These are phyloP conservation scores for Ceriops decandra DNA, from an alignment of 345 rosid genomes.

Conservation along the genomic window DNA sequence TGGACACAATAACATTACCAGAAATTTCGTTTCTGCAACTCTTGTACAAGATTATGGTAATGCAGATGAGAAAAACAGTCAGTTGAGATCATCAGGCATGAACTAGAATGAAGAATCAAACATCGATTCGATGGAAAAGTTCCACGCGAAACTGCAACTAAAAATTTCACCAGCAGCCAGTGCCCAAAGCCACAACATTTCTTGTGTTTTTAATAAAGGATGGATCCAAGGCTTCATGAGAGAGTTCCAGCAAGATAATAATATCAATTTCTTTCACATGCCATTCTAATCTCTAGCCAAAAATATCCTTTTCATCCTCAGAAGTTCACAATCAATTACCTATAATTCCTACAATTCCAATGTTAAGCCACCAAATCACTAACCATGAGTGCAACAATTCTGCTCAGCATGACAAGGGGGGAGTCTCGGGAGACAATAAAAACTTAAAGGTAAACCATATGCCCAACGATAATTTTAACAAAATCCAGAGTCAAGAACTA, in stretches of 20 bases:
- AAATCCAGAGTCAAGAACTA: slow-evolving; percentile 13
- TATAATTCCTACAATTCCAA: not conserved
- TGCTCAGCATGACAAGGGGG: too few species aligned
- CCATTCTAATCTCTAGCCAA: not conserved
- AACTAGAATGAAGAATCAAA: not conserved
- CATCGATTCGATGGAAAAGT: not conserved
- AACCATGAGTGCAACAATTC: not conserved
- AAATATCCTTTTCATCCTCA: not conserved
- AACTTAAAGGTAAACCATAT: too few species aligned
- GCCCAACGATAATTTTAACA: too few species aligned
- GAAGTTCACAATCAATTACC: not conserved
- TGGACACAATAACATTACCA: slow-evolving; percentile 42
- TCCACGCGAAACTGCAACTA: not conserved
- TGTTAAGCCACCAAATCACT: not conserved
- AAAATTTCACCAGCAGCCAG: not conserved
- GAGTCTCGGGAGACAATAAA: too few species aligned
- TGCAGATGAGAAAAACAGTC: slow-evolving; percentile 49
- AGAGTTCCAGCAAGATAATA: not conserved
- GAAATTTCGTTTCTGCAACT: slow-evolving; percentile 75
- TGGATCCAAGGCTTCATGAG: not conserved
- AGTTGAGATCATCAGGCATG: slow-evolving; percentile 15
- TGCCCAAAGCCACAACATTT: not conserved
- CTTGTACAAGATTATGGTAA: slow-evolving; percentile 57
- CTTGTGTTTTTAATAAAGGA: too few species aligned
- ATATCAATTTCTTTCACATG: not conserved